These are phyloP conservation scores for Pestalotiopsis sp. DNA, from an alignment of 2,329 filamentous ascomycete species.

Conservation along the genomic window DNA sequence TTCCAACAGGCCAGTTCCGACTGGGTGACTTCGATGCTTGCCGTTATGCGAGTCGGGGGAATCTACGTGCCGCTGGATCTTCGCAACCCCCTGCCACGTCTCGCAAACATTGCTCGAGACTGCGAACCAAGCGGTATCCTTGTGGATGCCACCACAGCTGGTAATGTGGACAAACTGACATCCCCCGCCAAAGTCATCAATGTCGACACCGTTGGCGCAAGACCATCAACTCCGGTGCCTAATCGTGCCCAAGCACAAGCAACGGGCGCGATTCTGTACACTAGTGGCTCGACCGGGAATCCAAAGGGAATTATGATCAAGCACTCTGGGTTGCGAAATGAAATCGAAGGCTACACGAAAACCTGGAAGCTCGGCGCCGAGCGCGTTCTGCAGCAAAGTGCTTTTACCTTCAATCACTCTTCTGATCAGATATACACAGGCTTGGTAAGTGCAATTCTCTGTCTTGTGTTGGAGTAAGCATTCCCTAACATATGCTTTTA, in stretches of 20 bases:
- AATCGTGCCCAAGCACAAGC: background rate
- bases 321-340: constrained; percentile 13
- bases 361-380: constrained; percentile 13
- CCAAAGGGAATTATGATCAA: constrained; percentile 37
- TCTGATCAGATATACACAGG: constrained; percentile 33
- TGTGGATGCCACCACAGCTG: constrained; percentile 10
- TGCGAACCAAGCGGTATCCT: constrained; percentile 8
- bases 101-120: constrained; percentile 9
- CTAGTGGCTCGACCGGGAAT: constrained; percentile 18
- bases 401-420: constrained; percentile 37
- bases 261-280: constrained; percentile 26
- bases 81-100: constrained; percentile 17
- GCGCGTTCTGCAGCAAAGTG: constrained; percentile 37
- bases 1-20: constrained; percentile 40
- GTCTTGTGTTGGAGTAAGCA: too few species aligned
- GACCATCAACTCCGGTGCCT: too few species aligned
- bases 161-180: background rate
- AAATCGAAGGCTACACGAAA: background rate
- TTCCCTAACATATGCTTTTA: too few species aligned
- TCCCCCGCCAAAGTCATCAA: background rate
- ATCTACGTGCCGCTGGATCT: constrained; percentile 46
- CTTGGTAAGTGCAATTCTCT: constrained; percentile 18
- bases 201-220: constrained; percentile 6
- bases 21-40: constrained; percentile 41
- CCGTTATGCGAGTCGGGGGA: constrained; percentile 40